Evolutionary conservation across 2,329 filamentous ascomycete genomes (phyloP).

Genomic region (Blastomyces silverae): DNA sequence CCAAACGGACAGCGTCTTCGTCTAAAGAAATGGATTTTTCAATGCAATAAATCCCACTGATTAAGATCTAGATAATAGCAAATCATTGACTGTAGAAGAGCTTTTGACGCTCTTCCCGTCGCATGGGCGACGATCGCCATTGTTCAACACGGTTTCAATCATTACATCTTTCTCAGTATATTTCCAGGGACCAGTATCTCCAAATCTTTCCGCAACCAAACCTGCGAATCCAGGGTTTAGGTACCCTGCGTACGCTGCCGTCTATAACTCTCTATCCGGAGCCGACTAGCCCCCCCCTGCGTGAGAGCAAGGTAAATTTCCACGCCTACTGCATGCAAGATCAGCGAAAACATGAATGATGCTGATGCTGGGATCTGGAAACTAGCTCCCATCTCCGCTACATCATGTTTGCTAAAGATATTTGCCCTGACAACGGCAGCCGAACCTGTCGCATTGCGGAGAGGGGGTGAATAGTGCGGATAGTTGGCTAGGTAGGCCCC

Average conservation of each 20-base stretch:
- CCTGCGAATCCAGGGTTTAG: slow-evolving; percentile 44
- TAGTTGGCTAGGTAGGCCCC: slow-evolving; percentile 23
- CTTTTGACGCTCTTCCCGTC: too few species aligned
- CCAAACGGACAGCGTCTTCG: too few species aligned
- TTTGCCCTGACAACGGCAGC: slow-evolving; percentile 7
- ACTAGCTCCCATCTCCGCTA: slow-evolving; percentile 37
- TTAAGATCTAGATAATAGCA: too few species aligned
- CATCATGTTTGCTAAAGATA: neutral
- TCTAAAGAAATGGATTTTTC: too few species aligned
- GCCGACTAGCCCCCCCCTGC: slow-evolving; percentile 47
- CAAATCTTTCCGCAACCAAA: slow-evolving; percentile 39
- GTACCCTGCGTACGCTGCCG: slow-evolving; percentile 50
- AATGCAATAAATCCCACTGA: too few species aligned
- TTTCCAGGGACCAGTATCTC: slow-evolving; percentile 28
- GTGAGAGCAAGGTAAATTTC: slow-evolving; percentile 49
- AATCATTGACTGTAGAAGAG: too few species aligned
- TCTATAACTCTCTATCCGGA: slow-evolving; percentile 51
- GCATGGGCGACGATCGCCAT: too few species aligned
- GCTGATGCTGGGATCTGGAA: slow-evolving; percentile 48
- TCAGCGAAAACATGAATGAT: slow-evolving; percentile 48
- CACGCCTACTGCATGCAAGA: slow-evolving; percentile 46
- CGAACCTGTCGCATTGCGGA: neutral
- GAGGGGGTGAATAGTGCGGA: neutral
- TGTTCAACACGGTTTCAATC: neutral
- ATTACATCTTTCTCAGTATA: neutral